Percentiles rank a stretch among this genome's conserved stretches.
Conservation (phyloP, 2,329 filamentous ascomycete genomes). For the Verticillium nubilum region DNA sequence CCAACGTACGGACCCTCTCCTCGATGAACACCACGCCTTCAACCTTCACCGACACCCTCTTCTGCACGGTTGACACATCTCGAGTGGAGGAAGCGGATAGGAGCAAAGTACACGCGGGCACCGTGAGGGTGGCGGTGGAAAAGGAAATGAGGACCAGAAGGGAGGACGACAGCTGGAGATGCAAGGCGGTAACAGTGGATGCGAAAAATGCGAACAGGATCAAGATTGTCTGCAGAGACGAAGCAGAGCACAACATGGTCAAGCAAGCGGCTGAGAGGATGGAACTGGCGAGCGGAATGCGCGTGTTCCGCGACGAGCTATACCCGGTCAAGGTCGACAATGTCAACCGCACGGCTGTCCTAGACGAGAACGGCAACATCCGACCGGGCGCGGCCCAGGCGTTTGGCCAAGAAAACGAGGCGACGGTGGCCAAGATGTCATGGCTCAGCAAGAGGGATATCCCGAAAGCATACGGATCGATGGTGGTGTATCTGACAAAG, state of each 20-base stretch:
- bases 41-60: not conserved
- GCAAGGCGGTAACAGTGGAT: conserved; percentile 1
- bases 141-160: no score
- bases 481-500: conserved; percentile 17
- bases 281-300: conserved; percentile 7
- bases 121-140: no score
- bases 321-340: no score
- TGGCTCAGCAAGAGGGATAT: conserved; percentile 17
- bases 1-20: not conserved
- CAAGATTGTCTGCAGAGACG: no score
- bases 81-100: not conserved
- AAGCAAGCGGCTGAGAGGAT: conserved; percentile 12
- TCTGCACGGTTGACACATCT: conserved; percentile 1
- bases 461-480: conserved; percentile 19
- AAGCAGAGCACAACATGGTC: conserved; percentile 4
- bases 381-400: no score
- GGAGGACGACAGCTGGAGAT: not conserved
- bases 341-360: no score
- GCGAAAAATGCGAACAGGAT: not conserved
- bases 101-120: no score
- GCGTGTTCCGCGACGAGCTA: conserved; percentile 15
- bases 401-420: conserved; percentile 20
- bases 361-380: no score
- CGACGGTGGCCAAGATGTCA: conserved; percentile 15
- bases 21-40: conserved; percentile 1